A percentile compares a stretch with the other conserved stretches of the same genome.
Evolutionary conservation across 805 yeast genomes (phyloP).

Genomic region (Komagataella ulmi): DNA sequence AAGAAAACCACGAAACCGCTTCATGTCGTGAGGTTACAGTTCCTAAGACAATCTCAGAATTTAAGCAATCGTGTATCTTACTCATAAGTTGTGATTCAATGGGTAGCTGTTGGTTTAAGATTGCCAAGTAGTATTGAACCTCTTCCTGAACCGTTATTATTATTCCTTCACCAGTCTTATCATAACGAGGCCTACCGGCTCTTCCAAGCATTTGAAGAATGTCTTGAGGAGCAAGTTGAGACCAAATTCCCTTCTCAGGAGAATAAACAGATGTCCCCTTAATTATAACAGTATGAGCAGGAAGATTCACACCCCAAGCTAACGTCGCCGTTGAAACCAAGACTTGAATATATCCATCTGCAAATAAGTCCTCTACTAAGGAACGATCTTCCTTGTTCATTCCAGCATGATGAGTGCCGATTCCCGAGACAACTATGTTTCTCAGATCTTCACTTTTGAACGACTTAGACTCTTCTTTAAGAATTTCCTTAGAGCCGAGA

Average conservation of each 20-base stretch:
- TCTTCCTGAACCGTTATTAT: constrained; percentile 82
- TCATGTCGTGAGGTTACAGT: constrained; percentile 44
- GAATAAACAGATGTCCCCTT: constrained; percentile 91
- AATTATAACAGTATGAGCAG: constrained; percentile 88
- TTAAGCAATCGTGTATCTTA: constrained; percentile 57
- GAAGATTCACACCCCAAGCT: constrained; percentile 96
- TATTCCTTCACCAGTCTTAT: constrained; percentile 85
- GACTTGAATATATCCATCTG: constrained; percentile 75
- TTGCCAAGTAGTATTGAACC: constrained; percentile 76
- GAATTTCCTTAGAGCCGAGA: constrained; percentile 47
- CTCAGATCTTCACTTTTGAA: constrained; percentile 41
- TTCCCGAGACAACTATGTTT: constrained; percentile 53
- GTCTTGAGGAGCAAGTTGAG: constrained; percentile 88
- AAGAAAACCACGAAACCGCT: constrained; percentile 70
- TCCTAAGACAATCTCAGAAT: constrained; percentile 81
- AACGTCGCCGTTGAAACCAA: constrained; percentile 85
- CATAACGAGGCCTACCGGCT: constrained; percentile 95
- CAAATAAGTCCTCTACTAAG: constrained; percentile 73
- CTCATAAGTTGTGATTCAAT: constrained; percentile 80
- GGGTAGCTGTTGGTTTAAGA: constrained; percentile 84
- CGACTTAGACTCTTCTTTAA: constrained; percentile 47
- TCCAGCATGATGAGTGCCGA: constrained; percentile 93
- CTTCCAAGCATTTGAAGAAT: constrained; percentile 95
- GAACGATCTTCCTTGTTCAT: constrained; percentile 59
- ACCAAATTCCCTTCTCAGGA: constrained; percentile 85